phyloP scores from a whole-genome alignment of 257 asterid genomes.

The Plantago major region DNA sequence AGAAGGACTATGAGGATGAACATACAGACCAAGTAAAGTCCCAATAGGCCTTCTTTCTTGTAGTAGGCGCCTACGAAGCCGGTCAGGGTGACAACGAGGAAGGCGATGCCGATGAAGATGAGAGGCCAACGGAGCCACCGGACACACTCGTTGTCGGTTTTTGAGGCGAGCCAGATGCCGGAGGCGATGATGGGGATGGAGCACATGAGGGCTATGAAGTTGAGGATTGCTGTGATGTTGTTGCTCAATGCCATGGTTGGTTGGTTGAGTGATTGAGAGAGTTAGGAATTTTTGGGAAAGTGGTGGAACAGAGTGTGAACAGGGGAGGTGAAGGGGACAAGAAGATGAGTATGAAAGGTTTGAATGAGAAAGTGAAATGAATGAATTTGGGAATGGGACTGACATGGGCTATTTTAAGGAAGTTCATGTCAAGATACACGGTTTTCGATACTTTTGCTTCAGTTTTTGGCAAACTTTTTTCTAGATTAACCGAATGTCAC shows the following conservation, averaged over 20 bases:
- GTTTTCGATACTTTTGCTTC: too few relatives aligned
- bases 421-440: too few relatives aligned
- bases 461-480: too few relatives aligned
- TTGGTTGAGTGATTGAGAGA: neutral
- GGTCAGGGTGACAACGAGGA: slow-evolving; percentile 55
- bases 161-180: slow-evolving; percentile 86
- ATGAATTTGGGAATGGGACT: too few relatives aligned
- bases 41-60: slow-evolving; percentile 73
- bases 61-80: slow-evolving; percentile 89
- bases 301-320: too few relatives aligned
- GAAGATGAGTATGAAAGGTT: neutral
- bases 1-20: slow-evolving; percentile 77
- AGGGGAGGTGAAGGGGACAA: neutral
- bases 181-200: slow-evolving; percentile 84
- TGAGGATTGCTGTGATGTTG: slow-evolving; percentile 76
- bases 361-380: neutral
- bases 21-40: slow-evolving; percentile 75
- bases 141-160: slow-evolving; percentile 94
- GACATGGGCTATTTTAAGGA: too few relatives aligned
- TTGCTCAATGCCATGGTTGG: slow-evolving; percentile 74
- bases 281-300: too few relatives aligned
- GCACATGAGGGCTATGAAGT: slow-evolving; percentile 84
- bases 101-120: slow-evolving; percentile 60
- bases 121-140: slow-evolving; percentile 98
- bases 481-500: too few relatives aligned